Conservation (phyloP, 306 rosid species). For the Heteromeles arbutifolia region DNA sequence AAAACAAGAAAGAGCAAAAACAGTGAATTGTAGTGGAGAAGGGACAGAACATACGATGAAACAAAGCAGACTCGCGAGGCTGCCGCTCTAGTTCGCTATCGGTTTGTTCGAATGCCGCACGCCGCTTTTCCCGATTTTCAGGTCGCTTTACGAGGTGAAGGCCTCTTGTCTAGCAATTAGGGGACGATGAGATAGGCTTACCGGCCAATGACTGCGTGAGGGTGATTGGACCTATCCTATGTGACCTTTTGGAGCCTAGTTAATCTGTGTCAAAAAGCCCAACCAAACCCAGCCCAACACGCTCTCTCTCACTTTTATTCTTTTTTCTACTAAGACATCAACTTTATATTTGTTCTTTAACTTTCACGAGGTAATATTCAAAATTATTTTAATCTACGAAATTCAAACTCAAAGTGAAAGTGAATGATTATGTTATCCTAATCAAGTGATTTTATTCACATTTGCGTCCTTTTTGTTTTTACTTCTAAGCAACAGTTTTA, state of each 20-base stretch:
- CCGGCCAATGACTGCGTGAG: neutral
- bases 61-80: slow-evolving; percentile 5
- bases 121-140: neutral
- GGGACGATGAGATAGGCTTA: neutral
- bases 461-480: neutral
- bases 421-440: no score
- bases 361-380: no score
- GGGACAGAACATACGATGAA: neutral
- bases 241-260: neutral
- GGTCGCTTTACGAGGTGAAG: neutral
- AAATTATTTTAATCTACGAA: no score
- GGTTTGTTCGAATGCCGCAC: slow-evolving; percentile 10
- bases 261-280: neutral
- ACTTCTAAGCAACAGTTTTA: neutral
- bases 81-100: neutral
- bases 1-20: neutral
- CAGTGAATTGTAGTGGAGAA: neutral
- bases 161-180: neutral
- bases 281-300: neutral
- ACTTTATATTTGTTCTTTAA: no score
- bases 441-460: neutral
- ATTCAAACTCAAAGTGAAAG: no score
- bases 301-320: neutral
- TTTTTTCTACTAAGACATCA: neutral
- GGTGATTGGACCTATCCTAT: neutral